Evolutionary conservation across 371 early-diverging fungal genomes (phyloP).

Genomic region (Rhizopus microsporus): DNA sequence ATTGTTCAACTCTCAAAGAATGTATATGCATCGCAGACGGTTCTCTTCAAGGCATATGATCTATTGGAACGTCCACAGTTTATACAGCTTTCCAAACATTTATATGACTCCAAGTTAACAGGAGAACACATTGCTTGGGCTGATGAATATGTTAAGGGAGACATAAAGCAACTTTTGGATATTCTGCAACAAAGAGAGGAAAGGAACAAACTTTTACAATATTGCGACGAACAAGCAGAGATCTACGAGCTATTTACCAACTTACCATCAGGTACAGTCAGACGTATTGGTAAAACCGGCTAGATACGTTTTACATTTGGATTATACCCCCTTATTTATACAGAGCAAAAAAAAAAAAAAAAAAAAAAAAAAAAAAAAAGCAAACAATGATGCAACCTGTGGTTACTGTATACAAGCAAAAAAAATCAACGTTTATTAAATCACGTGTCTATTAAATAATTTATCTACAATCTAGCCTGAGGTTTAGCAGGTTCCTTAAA

Average conservation of each 20-base stretch:
- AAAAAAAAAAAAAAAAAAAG: no score
- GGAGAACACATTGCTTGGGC: constrained; percentile 30
- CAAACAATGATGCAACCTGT: no score
- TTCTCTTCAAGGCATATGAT: constrained; percentile 21
- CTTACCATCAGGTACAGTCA: constrained; percentile 16
- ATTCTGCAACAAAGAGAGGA: constrained; percentile 1
- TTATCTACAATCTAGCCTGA: constrained; percentile 48
- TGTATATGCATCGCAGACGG: constrained; percentile 30
- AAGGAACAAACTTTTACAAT: constrained; percentile 3
- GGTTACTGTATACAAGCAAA: no score
- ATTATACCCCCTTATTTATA: no score
- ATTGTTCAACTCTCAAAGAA: constrained; percentile 24
- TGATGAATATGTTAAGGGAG: constrained; percentile 17
- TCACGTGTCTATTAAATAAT: not conserved
- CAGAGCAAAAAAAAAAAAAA: no score
- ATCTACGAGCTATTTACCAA: constrained; percentile 24
- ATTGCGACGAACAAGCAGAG: constrained; percentile 29
- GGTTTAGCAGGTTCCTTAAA: constrained; percentile 36
- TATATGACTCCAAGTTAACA: constrained; percentile 9
- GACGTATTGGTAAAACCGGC: constrained; percentile 6
- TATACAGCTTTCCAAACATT: constrained; percentile 6
- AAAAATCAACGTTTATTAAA: no score
- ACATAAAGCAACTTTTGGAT: constrained; percentile 3
- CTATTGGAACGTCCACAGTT: constrained; percentile 13
- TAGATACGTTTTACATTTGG: no score